phyloP scores from a whole-genome alignment of 768 basidiomycete genomes.

The Rhizopogon vesiculosus region DNA sequence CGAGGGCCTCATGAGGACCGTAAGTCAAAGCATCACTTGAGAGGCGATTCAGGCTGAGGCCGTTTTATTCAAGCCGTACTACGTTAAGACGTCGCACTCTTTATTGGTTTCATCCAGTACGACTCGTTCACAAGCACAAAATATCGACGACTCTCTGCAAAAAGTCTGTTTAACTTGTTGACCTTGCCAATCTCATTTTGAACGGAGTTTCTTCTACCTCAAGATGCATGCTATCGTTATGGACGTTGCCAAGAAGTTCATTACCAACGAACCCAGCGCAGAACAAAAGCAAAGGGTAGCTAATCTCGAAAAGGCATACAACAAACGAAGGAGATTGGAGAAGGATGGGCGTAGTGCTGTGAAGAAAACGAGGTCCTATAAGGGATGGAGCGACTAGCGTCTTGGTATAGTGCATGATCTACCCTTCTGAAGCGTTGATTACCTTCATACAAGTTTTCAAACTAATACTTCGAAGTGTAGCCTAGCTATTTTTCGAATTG shows the following conservation, averaged over 20 bases:
- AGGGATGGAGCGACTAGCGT: constrained; percentile 13
- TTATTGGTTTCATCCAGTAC: constrained; percentile 63
- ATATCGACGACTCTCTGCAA: no score
- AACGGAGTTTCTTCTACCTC: background rate
- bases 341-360: constrained; percentile 20
- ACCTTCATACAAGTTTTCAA: no score
- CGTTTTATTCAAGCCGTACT: constrained; percentile 39
- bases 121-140: no score
- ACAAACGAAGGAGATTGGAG: constrained; percentile 16
- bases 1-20: constrained; percentile 41
- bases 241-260: constrained; percentile 16
- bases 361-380: constrained; percentile 23
- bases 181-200: background rate
- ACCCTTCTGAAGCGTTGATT: no score
- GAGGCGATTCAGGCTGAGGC: constrained; percentile 16
- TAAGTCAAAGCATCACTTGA: constrained; percentile 18
- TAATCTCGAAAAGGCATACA: constrained; percentile 15
- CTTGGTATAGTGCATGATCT: background rate
- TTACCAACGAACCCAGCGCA: constrained; percentile 16
- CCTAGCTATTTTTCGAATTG: no score
- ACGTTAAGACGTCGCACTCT: constrained; percentile 62
- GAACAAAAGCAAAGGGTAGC: constrained; percentile 23
- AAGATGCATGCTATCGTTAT: constrained; percentile 24
- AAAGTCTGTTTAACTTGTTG: constrained; percentile 3
- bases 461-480: no score